Evolutionary conservation across 257 asterid species (phyloP), one percentile per base, ranked within the genome.

Genomic region (Solanum pinnatisectum): DNA sequence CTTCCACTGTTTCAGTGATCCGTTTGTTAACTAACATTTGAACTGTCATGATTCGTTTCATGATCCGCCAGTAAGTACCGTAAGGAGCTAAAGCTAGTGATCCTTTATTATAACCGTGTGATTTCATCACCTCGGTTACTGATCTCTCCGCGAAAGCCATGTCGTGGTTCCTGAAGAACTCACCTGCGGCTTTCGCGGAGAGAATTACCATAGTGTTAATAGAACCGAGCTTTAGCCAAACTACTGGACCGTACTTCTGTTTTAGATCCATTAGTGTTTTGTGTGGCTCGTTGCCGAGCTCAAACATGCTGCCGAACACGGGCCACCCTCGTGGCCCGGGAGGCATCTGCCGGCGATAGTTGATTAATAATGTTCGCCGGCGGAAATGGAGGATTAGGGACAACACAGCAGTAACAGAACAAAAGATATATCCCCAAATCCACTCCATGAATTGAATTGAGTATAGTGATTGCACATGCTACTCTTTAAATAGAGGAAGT

Each of bases 21-120:
- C 92, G 88, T 30, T 91, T 93, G 35, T 39, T n/a, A n/a, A 84
- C 87, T 60, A 93, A 68, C 93, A 93, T 90, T 72, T 93, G 93
- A 10, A 86, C 93, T 10, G 93, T 88, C 93, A 93, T 92, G 11
- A 93, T 37, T 16, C 93, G 91, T 67, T 91, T 90, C 88, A 92
- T 87, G 84, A 83, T 63, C 4, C 94, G 92, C 93, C 95, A 93
- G 30, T 90, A 90, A 1, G 93, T 46, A 11, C 94, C 94, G 39
- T 93, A 90, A 6, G 93, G 94, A 3, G 93, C 90, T 36, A 91
- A 23, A 3, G 92, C 94, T 9, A 93, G 0, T 0, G 94, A 92
- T 46, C 85, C 92, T 14, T 70, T 23, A 90, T 85, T 46, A 90
- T 89, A 93, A 88, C 84, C 90, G 73, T 88, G 90, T 10, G 93